These are phyloP conservation scores for Fragaria ananassa DNA, from an alignment of 306 rosid species.

Conservation along the genomic window DNA sequence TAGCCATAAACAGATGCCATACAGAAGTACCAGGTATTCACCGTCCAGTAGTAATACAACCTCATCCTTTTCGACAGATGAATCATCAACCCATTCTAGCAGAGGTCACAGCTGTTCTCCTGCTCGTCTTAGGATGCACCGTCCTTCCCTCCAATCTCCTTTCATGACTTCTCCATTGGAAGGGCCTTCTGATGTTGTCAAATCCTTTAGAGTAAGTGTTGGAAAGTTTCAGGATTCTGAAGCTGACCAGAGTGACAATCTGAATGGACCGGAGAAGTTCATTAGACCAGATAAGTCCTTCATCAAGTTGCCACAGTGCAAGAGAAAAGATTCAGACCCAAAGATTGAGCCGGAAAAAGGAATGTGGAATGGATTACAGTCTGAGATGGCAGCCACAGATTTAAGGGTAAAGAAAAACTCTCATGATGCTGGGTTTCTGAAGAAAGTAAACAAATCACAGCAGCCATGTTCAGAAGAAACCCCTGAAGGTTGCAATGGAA, in stretches of 20 bases:
- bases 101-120: constrained; percentile 52
- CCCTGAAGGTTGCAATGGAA: constrained; percentile 39
- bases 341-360: constrained; percentile 34
- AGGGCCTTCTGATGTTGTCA: constrained; percentile 34
- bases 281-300: constrained; percentile 31
- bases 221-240: constrained; percentile 37
- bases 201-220: constrained; percentile 32
- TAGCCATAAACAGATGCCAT: constrained; percentile 44
- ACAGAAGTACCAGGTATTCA: constrained; percentile 38
- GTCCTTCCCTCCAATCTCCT: constrained; percentile 56
- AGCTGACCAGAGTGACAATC: constrained; percentile 22
- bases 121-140: constrained; percentile 38
- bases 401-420: constrained; percentile 22
- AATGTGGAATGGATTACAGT: constrained; percentile 19
- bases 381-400: constrained; percentile 37
- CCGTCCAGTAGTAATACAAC: constrained; percentile 51
- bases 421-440: constrained; percentile 35
- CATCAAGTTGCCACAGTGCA: constrained; percentile 32
- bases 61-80: constrained; percentile 51
- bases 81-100: constrained; percentile 48
- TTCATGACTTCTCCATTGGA: constrained; percentile 34
- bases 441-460: constrained; percentile 35
- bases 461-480: constrained; percentile 29
- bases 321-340: constrained; percentile 29
- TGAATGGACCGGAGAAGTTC: constrained; percentile 33